Conservation (phyloP, 441 rosid species). For the Pelargonium australe region DNA sequence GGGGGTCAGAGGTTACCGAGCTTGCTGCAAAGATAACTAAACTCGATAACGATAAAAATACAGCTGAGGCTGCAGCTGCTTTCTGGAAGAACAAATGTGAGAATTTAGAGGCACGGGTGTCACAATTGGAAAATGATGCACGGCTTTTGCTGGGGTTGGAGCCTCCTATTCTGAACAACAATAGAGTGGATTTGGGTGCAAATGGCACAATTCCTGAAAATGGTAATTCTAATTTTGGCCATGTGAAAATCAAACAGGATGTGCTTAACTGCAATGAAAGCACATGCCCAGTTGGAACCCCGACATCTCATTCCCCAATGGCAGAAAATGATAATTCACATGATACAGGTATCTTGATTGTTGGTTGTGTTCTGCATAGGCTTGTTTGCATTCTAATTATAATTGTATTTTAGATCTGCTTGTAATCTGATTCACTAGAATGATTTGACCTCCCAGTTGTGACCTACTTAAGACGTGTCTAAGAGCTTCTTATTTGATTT, state of each 20-base stretch:
- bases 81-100: not conserved
- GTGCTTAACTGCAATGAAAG: not conserved
- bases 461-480: not conserved
- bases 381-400: not conserved
- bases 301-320: not conserved
- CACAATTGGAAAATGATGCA: not conserved
- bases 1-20: not conserved
- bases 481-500: not conserved
- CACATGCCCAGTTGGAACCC: not conserved
- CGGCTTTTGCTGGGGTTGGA: not conserved
- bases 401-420: no score
- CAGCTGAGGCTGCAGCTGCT: constrained; percentile 5
- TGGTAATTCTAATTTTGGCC: not conserved
- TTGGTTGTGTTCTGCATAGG: not conserved
- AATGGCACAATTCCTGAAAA: not conserved
- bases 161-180: not conserved
- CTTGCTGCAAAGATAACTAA: not conserved
- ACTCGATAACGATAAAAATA: not conserved
- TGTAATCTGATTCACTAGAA: no score
- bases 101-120: not conserved
- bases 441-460: not conserved
- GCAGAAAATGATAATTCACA: not conserved
- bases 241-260: not conserved
- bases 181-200: not conserved
- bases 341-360: not conserved